These are phyloP conservation scores for Apodospora peruviana DNA, from an alignment of 495 filamentous ascomycete genomes.

Conservation along the genomic window DNA sequence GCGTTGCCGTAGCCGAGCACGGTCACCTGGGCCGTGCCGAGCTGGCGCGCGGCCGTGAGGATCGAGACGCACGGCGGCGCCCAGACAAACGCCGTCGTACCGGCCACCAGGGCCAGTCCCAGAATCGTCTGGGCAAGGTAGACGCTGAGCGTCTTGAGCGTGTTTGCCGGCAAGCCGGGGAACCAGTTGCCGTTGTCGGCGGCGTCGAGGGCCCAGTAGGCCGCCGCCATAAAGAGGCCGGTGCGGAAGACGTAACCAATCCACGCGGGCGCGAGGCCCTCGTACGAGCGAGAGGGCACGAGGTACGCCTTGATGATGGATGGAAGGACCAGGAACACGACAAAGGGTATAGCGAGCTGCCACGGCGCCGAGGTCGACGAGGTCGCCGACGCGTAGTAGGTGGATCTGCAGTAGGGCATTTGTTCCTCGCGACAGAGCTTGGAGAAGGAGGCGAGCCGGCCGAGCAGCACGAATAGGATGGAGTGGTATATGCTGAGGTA, in stretches of 20 bases:
- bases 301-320: slow-evolving; percentile 75
- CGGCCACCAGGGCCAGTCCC: slow-evolving; percentile 62
- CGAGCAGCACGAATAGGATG: slow-evolving; percentile 72
- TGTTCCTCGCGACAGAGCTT: slow-evolving; percentile 96
- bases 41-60: slow-evolving; percentile 33
- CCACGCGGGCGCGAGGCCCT: slow-evolving; percentile 77
- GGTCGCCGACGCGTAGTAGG: slow-evolving; percentile 86
- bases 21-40: slow-evolving; percentile 53
- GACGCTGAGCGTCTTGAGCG: slow-evolving; percentile 67
- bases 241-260: slow-evolving; percentile 74
- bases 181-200: slow-evolving; percentile 90
- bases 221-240: slow-evolving; percentile 66
- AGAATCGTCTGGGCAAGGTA: slow-evolving; percentile 71
- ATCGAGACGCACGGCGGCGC: slow-evolving; percentile 70
- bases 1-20: slow-evolving; percentile 90
- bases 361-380: slow-evolving; percentile 91
- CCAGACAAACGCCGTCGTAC: slow-evolving; percentile 67
- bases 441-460: slow-evolving; percentile 78
- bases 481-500: slow-evolving; percentile 78
- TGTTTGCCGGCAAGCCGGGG: slow-evolving; percentile 46
- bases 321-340: slow-evolving; percentile 68
- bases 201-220: slow-evolving; percentile 87
- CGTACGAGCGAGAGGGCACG: slow-evolving; percentile 68
- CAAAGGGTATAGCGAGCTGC: slow-evolving; percentile 78
- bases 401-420: slow-evolving; percentile 93